Base-by-base conservation (phyloP, 306 rosid genomes). In the Dicorynia guianensis region DNA sequence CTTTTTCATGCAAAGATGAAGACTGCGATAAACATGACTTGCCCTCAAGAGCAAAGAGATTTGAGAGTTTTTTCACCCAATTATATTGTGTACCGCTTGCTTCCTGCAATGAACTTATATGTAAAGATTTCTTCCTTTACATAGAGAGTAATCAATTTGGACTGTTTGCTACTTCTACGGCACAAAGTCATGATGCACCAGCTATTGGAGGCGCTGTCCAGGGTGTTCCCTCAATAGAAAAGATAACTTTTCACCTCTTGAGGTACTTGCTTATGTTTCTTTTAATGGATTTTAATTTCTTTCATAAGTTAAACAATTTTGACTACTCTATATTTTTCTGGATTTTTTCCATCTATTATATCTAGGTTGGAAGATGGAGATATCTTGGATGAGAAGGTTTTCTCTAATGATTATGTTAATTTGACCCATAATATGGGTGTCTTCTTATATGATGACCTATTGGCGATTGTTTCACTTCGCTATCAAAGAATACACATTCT, bases 401-500 rank as follows among this genome's bases (percentile, higher is more conserved):
- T 92, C 82, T 82, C 82, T 76, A 83, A 92, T 74, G 99, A 95
- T 87, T 95, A 86, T 78, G 90, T 95, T 70, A 89, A 90, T 80
- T 85, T 95, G 82, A 80, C 91, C 48, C 92, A 90, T 82, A 95
- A 95, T 76, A 79, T 83, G 87, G 99, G 97, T 13, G 99, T 89
- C 87, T 95, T 87, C 89, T 87, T 95, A 88, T 90, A 95, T 60
- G 99, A 95, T 79, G 99, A 95, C 85, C 86, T 95, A 56, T 83
- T 95, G 85, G 96, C 99, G 36, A 90, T 95, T 76, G 97, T 92
- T 60, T 95, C 99, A 60, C 91, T 95, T 82, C 99, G 97, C 76
- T 89, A 86, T 83, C 99, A 95, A 84, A 85, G 74, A 18, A 74
- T 95, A 74, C 97, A 95, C 82, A 87, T 95, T 76, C 87, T 92